Conservation (phyloP, 495 filamentous ascomycete genomes). For the Penicillium desertorum region DNA sequence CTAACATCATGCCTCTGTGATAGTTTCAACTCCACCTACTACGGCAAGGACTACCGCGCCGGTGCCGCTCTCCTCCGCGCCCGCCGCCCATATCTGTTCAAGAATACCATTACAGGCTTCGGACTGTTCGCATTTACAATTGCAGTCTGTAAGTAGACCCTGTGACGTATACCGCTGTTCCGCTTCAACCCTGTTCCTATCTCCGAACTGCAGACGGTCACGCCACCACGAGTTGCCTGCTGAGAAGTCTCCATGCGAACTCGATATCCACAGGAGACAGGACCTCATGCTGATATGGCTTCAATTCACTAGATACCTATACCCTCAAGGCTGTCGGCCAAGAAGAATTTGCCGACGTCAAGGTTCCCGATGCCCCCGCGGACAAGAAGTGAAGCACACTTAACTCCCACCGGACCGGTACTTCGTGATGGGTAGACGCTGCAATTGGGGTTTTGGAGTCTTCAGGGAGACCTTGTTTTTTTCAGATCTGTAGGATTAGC, state of each 20-base stretch:
- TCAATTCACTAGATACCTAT: slow-evolving; percentile 65
- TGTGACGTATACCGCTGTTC: not conserved
- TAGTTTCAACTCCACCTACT: slow-evolving; percentile 84
- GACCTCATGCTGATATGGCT: not conserved
- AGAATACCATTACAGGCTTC: slow-evolving; percentile 76
- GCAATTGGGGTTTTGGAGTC: slow-evolving; percentile 28
- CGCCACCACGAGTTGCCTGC: slow-evolving; percentile 5
- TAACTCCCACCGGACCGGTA: slow-evolving; percentile 1
- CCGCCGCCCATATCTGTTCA: slow-evolving; percentile 85
- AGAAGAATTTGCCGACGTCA: slow-evolving; percentile 97
- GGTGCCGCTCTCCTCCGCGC: slow-evolving; percentile 84
- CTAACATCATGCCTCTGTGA: slow-evolving; percentile 16
- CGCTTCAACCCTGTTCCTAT: not conserved
- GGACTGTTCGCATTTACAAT: slow-evolving; percentile 67
- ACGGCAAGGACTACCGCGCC: slow-evolving; percentile 78
- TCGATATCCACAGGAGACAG: not conserved
- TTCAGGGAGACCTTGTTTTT: slow-evolving; percentile 23
- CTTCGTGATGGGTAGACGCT: not conserved
- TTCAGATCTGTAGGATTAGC: slow-evolving; percentile 21
- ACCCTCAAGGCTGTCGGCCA: slow-evolving; percentile 88
- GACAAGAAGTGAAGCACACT: slow-evolving; percentile 26
- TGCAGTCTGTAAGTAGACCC: slow-evolving; percentile 71
- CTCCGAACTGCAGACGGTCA: not conserved
- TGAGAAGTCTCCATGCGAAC: not conserved
- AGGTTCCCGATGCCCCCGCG: slow-evolving; percentile 70